Evolutionary conservation across 2,329 filamentous ascomycete genomes (phyloP), one percentile per base, ranked within the genome.

Genomic region (Aspergillus sp.): DNA sequence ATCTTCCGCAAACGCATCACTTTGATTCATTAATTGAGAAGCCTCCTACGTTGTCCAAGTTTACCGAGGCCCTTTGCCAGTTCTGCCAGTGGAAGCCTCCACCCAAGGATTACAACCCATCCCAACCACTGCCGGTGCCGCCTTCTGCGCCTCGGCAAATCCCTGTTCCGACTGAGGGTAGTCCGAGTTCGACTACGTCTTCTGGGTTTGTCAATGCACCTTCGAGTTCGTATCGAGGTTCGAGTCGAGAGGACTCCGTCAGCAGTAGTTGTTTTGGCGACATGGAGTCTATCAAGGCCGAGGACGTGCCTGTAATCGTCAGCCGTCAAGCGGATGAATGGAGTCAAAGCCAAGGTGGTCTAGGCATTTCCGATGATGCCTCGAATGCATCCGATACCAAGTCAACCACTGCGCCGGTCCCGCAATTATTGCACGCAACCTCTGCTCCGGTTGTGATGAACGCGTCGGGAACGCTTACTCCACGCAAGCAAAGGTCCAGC

Each of bases 21-120:
- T 98, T 98, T 61, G 90, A 97, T 64, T 88, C 87, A 1, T 74
- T 98, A 44, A 88, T 98, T 44, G 90, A 98, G 68, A 98, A 98
- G 69, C 93, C 93, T 28, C 94, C 94, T 33, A 97, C 91, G 35
- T 83, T 88, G 39, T 86, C 86, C 3, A 97, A 97, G 68, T 69
- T 98, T 43, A 88, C 83, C 0, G 90, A 98, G 60, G 88, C 93
- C 1, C 75, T 98, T 55, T 85, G 86, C 52, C 83, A 85, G 47
- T 78, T 95, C 29, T 98, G 93, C 61, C 86, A 94, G 59, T 98
- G 93, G 93, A 94, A 91, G 61, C 81, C 89, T 4, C 85, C 89
- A 5, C 77, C 80, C 9, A 76, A 79, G 47, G 79, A 80, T 43
- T 71, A 67, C 50, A 63, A 61, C 43, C 61, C 74, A 26, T 66